These are phyloP conservation scores for Agrocybe pediades DNA, from an alignment of 768 basidiomycete genomes.

Conservation along the genomic window DNA sequence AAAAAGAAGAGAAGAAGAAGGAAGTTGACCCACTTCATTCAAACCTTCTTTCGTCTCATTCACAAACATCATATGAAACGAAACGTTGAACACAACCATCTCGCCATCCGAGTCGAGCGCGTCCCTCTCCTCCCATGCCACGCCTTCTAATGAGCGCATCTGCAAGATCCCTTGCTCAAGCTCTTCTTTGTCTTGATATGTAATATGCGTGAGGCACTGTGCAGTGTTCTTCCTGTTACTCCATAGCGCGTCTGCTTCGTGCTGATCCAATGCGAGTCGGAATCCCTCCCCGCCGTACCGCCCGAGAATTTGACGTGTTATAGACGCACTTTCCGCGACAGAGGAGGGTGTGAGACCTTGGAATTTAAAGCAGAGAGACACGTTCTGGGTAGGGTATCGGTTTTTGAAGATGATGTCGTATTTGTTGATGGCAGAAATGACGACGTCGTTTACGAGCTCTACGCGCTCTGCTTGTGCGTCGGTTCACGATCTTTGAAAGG, in stretches of 20 bases:
- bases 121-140: too few relatives aligned
- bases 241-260: constrained; percentile 78
- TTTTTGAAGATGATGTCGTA: constrained; percentile 44
- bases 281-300: constrained; percentile 72
- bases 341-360: constrained; percentile 66
- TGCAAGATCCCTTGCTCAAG: not conserved
- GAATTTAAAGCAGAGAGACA: constrained; percentile 86
- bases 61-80: too few relatives aligned
- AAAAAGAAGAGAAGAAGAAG: too few relatives aligned
- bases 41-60: too few relatives aligned
- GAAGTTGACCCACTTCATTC: too few relatives aligned
- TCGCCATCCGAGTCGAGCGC: too few relatives aligned
- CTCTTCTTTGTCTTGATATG: not conserved
- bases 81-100: too few relatives aligned
- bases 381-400: constrained; percentile 54
- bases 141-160: not conserved
- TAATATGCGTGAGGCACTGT: constrained; percentile 5
- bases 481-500: not conserved
- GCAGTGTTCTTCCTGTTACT: constrained; percentile 65
- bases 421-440: constrained; percentile 64
- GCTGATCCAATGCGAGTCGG: constrained; percentile 58
- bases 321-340: constrained; percentile 59
- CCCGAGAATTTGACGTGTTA: constrained; percentile 58
- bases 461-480: constrained; percentile 62
- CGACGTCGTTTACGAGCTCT: constrained; percentile 75